A percentile compares a stretch with the other conserved stretches of the same genome.
Evolutionary conservation across 2,329 filamentous ascomycete genomes (phyloP).

Genomic region (Trichoderma sp.): DNA sequence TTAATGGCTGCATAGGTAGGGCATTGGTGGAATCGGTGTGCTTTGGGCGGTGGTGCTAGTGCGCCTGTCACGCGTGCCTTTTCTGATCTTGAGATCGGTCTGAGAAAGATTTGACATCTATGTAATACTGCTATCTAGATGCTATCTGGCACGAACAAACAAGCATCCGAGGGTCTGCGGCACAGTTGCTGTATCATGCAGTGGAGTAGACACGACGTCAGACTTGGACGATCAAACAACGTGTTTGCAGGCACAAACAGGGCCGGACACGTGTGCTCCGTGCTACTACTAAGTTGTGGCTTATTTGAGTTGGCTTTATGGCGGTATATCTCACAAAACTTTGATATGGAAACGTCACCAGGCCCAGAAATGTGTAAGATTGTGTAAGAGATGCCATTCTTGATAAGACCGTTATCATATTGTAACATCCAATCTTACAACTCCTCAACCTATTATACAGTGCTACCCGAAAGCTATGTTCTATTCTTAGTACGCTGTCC

Average conservation of each 20-base stretch:
- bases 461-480: no score
- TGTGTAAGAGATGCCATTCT: not conserved
- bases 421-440: not conserved
- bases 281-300: not conserved
- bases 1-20: conserved; percentile 17
- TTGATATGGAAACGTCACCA: not conserved
- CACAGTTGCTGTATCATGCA: not conserved
- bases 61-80: not conserved
- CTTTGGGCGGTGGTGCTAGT: not conserved
- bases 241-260: not conserved
- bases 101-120: conserved; percentile 13
- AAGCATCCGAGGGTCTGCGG: not conserved
- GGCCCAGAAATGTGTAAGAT: not conserved
- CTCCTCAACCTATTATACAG: not conserved
- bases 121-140: not conserved
- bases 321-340: not conserved
- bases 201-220: not conserved
- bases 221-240: not conserved
- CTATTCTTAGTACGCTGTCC: not conserved
- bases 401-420: not conserved
- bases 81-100: not conserved
- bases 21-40: not conserved
- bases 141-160: not conserved
- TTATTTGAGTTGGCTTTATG: not conserved
- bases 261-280: not conserved